Conservation (phyloP, 2,329 filamentous ascomycete species). For the Bisporella sp. region DNA sequence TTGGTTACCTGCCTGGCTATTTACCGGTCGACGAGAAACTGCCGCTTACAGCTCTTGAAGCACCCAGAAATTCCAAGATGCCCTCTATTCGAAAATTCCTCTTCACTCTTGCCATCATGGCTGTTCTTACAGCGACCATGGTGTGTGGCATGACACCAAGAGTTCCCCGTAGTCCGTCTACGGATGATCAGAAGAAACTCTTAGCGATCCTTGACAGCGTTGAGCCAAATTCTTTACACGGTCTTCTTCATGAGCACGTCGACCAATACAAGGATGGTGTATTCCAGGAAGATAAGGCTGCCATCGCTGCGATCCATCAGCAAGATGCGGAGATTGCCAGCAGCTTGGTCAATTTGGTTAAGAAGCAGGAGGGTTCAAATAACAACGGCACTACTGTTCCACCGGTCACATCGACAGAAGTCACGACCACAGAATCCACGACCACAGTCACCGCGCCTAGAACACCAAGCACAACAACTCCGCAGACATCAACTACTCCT, state of each 20-base stretch:
- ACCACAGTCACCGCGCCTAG: background rate
- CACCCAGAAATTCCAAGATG: slow-evolving; percentile 27
- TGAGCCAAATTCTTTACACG: slow-evolving; percentile 55
- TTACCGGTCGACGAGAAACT: slow-evolving; percentile 3
- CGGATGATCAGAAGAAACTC: slow-evolving; percentile 33
- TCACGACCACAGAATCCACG: background rate
- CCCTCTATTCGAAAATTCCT: slow-evolving; percentile 31
- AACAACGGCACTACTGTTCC: slow-evolving; percentile 10
- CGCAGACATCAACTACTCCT: too few relatives aligned
- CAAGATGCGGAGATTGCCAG: slow-evolving; percentile 55
- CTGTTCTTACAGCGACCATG: slow-evolving; percentile 29
- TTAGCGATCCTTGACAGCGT: slow-evolving; percentile 48
- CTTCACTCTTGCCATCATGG: slow-evolving; percentile 26
- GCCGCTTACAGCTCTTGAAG: slow-evolving; percentile 3
- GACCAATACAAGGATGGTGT: slow-evolving; percentile 62
- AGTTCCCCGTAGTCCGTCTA: background rate
- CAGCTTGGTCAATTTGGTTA: slow-evolving; percentile 57
- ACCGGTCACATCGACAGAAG: slow-evolving; percentile 7
- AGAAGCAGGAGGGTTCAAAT: slow-evolving; percentile 41
- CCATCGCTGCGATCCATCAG: slow-evolving; percentile 55
- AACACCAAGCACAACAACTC: background rate
- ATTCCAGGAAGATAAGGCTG: slow-evolving; percentile 56
- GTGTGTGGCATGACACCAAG: slow-evolving; percentile 17
- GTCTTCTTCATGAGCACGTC: slow-evolving; percentile 56
- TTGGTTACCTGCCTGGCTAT: background rate